A percentile compares a stretch with the other conserved stretches of the same genome.
These are phyloP conservation scores for Inosperma sp. DNA, from an alignment of 768 basidiomycete species.

Conservation along the genomic window DNA sequence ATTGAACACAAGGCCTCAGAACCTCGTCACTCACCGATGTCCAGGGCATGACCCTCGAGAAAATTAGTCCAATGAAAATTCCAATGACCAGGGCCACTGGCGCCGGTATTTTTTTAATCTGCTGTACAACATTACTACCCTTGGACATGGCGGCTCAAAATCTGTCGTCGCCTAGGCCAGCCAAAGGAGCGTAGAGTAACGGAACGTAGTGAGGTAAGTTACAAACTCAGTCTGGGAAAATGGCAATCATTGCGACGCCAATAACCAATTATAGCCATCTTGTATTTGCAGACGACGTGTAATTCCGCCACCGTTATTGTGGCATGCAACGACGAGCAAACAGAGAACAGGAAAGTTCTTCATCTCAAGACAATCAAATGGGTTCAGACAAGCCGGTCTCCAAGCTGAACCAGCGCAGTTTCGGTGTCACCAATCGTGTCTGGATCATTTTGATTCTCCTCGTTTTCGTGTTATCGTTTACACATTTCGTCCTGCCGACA, in stretches of 20 bases:
- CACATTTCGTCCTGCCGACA: slow-evolving; percentile 50
- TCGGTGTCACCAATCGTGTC: slow-evolving; percentile 66
- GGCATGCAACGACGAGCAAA: slow-evolving; percentile 60
- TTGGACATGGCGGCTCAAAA: slow-evolving; percentile 7
- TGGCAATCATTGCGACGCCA: neutral
- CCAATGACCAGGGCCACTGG: slow-evolving; percentile 57
- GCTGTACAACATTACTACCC: slow-evolving; percentile 4
- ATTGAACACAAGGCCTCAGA: slow-evolving; percentile 8
- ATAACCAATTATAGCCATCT: neutral
- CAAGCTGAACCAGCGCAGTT: slow-evolving; percentile 49
- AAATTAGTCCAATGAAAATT: slow-evolving; percentile 53
- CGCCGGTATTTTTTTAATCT: slow-evolving; percentile 48
- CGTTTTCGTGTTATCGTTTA: slow-evolving; percentile 49
- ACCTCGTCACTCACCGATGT: slow-evolving; percentile 28
- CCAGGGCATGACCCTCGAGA: slow-evolving; percentile 51
- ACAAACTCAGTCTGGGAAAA: slow-evolving; percentile 10
- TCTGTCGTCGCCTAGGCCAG: too few species aligned
- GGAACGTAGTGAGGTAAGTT: slow-evolving; percentile 2
- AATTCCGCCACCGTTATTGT: slow-evolving; percentile 18
- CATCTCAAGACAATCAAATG: slow-evolving; percentile 38
- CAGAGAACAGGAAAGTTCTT: slow-evolving; percentile 29
- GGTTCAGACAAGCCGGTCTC: slow-evolving; percentile 46
- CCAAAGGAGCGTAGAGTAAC: slow-evolving; percentile 3
- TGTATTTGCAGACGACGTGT: slow-evolving; percentile 8
- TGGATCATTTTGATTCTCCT: slow-evolving; percentile 58